Conservation (phyloP, 2,329 filamentous ascomycete genomes). For the Penicillium sp. region DNA sequence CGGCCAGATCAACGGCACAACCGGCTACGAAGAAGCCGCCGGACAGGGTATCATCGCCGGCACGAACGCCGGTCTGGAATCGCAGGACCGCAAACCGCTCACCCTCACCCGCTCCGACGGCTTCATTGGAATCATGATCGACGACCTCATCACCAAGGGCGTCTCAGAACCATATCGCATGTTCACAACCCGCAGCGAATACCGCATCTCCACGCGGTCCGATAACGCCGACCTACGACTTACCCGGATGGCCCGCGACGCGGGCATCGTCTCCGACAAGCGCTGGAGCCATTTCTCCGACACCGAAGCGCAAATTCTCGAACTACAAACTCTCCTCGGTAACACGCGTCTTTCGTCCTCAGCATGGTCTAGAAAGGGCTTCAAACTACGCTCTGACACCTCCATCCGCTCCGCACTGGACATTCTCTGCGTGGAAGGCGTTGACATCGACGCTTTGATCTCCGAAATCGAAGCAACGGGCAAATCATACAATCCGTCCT, state of each 20-base stretch:
- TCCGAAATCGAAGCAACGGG: slow-evolving; percentile 46
- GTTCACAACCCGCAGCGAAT: slow-evolving; percentile 96
- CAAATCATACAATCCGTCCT: slow-evolving; percentile 49
- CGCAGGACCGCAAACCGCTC: slow-evolving; percentile 62
- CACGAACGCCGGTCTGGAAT: slow-evolving; percentile 84
- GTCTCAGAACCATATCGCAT: slow-evolving; percentile 97
- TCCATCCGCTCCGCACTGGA: slow-evolving; percentile 70
- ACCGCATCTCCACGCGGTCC: slow-evolving; percentile 83
- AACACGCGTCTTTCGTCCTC: slow-evolving; percentile 56
- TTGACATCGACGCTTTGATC: slow-evolving; percentile 57
- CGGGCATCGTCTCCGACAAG: slow-evolving; percentile 71
- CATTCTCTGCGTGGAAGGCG: slow-evolving; percentile 65
- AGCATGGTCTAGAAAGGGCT: slow-evolving; percentile 67
- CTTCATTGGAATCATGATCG: slow-evolving; percentile 98
- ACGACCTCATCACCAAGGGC: slow-evolving; percentile 93
- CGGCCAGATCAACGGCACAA: slow-evolving; percentile 97
- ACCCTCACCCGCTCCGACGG: slow-evolving; percentile 77
- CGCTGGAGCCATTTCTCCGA: slow-evolving; percentile 71
- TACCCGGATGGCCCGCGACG: slow-evolving; percentile 69
- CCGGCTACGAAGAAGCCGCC: slow-evolving; percentile 95
- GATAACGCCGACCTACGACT: slow-evolving; percentile 92
- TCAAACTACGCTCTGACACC: slow-evolving; percentile 64
- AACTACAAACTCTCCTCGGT: slow-evolving; percentile 61
- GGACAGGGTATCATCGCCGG: slow-evolving; percentile 90
- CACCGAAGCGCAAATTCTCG: slow-evolving; percentile 63